Base-by-base conservation (phyloP, 805 yeast genomes). In the Priceomyces castillae region DNA sequence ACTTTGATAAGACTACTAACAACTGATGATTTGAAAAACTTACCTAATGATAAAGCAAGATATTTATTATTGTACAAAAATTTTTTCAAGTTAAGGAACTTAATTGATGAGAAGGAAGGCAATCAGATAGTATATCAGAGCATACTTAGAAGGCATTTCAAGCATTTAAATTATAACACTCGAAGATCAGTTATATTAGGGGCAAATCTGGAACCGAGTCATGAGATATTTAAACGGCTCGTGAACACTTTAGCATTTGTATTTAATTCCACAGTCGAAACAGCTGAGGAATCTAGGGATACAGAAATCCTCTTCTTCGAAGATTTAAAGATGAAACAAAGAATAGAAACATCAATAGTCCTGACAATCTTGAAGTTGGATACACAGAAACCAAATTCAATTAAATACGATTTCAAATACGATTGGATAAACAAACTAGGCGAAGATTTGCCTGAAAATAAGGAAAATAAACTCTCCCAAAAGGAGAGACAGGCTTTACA, bases 211-310 rank as follows among this genome's bases (percentile, higher is more conserved):
- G 38, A 49, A 6, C 39, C 44, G 10, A 42, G 44, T 16, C 31
- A 40, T 1, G 62, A 58, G 31, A 14, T 62, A 4, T 14, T 52
- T 3, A 41, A 46, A 17, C 42, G 71, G 19, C 15, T 61, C 22
- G 31, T 52, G 11, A 64, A 65, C 42, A 60, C 70, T 1, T 41
- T 60, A 6, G 57, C 53, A 18, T 66, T 66, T 49, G 64, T 64
- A 4, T 59, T 58, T 42, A 66, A 66, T 44, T 52, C 67, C 2
- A 59, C 69, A 0, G 68, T 62, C 4, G 46, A 47, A 10, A 34
- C 35, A 10, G 38, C 47, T 18, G 52, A 46, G n/a, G 41, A 44
- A 5, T 20, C 34, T n/a, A 22, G 25, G 15, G 35, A 33, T 7
- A 48, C 43, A 17, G 49, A 42, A 19, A 42, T 51, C 2, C 34